Conservation (phyloP, 768 basidiomycete species). For the Collybia mongolica region DNA sequence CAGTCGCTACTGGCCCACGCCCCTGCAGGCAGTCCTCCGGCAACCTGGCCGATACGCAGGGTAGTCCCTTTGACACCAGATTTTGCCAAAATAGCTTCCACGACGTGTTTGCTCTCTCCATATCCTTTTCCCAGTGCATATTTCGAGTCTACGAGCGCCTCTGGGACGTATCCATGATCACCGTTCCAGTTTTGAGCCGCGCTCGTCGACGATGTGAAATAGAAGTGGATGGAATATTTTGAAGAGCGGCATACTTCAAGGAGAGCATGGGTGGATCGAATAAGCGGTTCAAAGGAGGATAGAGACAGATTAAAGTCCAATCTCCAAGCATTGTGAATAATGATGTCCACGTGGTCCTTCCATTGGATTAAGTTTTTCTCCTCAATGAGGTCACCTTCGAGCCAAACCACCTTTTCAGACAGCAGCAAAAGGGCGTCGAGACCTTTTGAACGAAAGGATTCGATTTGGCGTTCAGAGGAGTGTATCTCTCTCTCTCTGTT, state of each 20-base stretch:
- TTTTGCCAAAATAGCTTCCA: slow-evolving; percentile 24
- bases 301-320: slow-evolving; percentile 39
- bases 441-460: slow-evolving; percentile 6
- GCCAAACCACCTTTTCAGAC: slow-evolving; percentile 5
- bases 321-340: slow-evolving; percentile 37
- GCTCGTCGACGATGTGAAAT: slow-evolving; percentile 32
- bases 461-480: slow-evolving; percentile 11
- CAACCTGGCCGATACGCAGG: slow-evolving; percentile 31
- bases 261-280: slow-evolving; percentile 28
- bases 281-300: slow-evolving; percentile 31
- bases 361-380: too few species aligned
- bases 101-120: slow-evolving; percentile 30
- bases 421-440: slow-evolving; percentile 1
- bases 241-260: slow-evolving; percentile 23
- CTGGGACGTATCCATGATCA: slow-evolving; percentile 28
- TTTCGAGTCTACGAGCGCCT: slow-evolving; percentile 19
- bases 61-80: slow-evolving; percentile 22
- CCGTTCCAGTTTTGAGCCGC: slow-evolving; percentile 19
- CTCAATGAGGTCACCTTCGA: slow-evolving; percentile 5
- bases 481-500: not conserved
- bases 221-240: slow-evolving; percentile 16
- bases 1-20: slow-evolving; percentile 32
- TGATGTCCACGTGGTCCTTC: slow-evolving; percentile 15
- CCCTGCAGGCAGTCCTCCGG: slow-evolving; percentile 26
- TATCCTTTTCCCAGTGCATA: slow-evolving; percentile 27